phyloP scores from a whole-genome alignment of 352 stramenopile genomes.

The Phytophthora tentaculata region DNA sequence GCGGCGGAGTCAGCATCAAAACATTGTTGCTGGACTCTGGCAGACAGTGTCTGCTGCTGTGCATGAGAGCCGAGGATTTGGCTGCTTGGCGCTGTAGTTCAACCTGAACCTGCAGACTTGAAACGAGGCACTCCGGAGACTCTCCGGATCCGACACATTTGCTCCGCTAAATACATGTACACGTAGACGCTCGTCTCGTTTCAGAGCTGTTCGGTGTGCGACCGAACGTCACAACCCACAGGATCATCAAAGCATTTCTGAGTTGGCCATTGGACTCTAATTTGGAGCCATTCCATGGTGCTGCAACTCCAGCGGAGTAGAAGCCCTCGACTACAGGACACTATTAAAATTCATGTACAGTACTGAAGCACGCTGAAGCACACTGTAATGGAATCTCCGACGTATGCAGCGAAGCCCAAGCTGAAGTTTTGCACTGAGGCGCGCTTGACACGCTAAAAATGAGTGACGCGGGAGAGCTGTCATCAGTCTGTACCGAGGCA shows the following conservation, averaged over 20 bases:
- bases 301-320: background rate
- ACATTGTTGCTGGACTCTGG: no score
- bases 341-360: background rate
- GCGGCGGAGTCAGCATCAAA: background rate
- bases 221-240: slow-evolving; percentile 8
- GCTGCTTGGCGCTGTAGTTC: slow-evolving; percentile 14
- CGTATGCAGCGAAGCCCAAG: slow-evolving; percentile 9
- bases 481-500: background rate
- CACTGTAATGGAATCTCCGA: no score
- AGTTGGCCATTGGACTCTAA: slow-evolving; percentile 7
- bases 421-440: slow-evolving; percentile 12
- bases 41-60: slow-evolving; percentile 19
- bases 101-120: slow-evolving; percentile 18
- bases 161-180: background rate
- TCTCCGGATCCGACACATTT: background rate
- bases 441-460: background rate
- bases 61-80: slow-evolving; percentile 11
- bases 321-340: no score
- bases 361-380: slow-evolving; percentile 1
- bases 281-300: background rate
- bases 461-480: slow-evolving; percentile 26
- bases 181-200: slow-evolving; percentile 14
- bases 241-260: slow-evolving; percentile 25
- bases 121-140: slow-evolving; percentile 11
- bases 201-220: slow-evolving; percentile 20